A percentile compares a stretch with the other conserved stretches of the same genome.
Evolutionary conservation across 2,329 filamentous ascomycete species (phyloP).

Genomic region (Calycina marina): DNA sequence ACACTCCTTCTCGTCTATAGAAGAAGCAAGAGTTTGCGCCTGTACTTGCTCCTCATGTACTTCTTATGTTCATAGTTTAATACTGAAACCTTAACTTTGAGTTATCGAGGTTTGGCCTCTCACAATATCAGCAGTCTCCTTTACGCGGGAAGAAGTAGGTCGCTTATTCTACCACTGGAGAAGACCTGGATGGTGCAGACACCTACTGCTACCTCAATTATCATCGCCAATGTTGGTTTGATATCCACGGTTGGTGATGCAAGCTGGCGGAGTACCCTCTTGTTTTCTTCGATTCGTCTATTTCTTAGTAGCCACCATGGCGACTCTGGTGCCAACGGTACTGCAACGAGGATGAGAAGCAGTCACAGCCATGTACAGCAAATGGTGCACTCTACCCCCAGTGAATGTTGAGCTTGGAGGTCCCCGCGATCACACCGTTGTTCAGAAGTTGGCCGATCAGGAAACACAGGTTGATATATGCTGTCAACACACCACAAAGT

Average conservation of each 20-base stretch:
- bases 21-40: no score
- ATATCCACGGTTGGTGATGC: slow-evolving; percentile 21
- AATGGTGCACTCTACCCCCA: slow-evolving; percentile 19
- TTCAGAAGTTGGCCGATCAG: slow-evolving; percentile 33
- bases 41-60: no score
- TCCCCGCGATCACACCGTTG: slow-evolving; percentile 29
- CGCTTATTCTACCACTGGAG: slow-evolving; percentile 48
- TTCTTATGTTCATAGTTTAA: no score
- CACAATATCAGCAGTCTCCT: no score
- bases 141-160: slow-evolving; percentile 39
- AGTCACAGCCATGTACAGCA: slow-evolving; percentile 38
- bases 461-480: slow-evolving; percentile 39
- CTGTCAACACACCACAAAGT: slow-evolving; percentile 34
- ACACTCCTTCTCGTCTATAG: no score
- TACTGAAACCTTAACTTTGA: no score
- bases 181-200: slow-evolving; percentile 46
- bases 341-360: slow-evolving; percentile 28
- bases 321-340: slow-evolving; percentile 32
- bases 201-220: slow-evolving; percentile 36
- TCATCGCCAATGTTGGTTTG: slow-evolving; percentile 34
- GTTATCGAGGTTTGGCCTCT: no score
- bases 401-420: slow-evolving; percentile 7
- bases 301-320: slow-evolving; percentile 35
- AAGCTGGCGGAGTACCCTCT: slow-evolving; percentile 12
- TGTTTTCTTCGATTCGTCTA: slow-evolving; percentile 28